Conservation (phyloP, 768 basidiomycete species). For the Postia placenta region DNA sequence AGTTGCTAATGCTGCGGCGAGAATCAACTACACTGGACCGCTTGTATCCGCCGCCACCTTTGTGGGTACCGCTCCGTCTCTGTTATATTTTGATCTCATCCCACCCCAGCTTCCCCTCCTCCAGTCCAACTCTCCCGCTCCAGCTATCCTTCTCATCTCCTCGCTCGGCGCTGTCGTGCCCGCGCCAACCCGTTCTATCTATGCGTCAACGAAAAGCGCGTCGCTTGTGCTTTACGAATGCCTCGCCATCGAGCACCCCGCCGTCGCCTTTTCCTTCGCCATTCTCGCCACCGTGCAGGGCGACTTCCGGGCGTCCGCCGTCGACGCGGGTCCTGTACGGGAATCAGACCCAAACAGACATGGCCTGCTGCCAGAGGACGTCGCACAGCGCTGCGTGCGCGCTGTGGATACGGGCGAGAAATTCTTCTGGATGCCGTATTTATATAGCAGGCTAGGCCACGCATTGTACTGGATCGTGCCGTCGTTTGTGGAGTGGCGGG, state of each 20-base stretch:
- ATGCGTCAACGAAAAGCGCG: slow-evolving; percentile 79
- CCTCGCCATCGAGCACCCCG: slow-evolving; percentile 74
- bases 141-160: slow-evolving; percentile 75
- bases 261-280: slow-evolving; percentile 53
- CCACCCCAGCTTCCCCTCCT: slow-evolving; percentile 67
- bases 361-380: slow-evolving; percentile 53
- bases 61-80: slow-evolving; percentile 37
- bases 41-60: slow-evolving; percentile 65
- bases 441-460: slow-evolving; percentile 40
- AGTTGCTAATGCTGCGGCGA: slow-evolving; percentile 48
- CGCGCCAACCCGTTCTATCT: slow-evolving; percentile 80
- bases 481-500: slow-evolving; percentile 46
- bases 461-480: slow-evolving; percentile 65
- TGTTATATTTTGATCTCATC: background rate
- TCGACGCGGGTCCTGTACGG: slow-evolving; percentile 46
- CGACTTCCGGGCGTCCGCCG: slow-evolving; percentile 73
- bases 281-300: slow-evolving; percentile 72
- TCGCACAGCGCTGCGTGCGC: slow-evolving; percentile 52
- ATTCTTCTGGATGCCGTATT: slow-evolving; percentile 50
- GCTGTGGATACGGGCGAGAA: slow-evolving; percentile 56
- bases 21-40: slow-evolving; percentile 67
- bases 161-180: slow-evolving; percentile 76
- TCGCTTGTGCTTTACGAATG: slow-evolving; percentile 73
- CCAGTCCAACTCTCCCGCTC: slow-evolving; percentile 51
- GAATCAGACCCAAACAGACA: slow-evolving; percentile 45